Percentiles rank a stretch among this genome's conserved stretches.
These are phyloP conservation scores for Anethum foeniculum DNA, from an alignment of 140 eudicot genomes.

Conservation along the genomic window DNA sequence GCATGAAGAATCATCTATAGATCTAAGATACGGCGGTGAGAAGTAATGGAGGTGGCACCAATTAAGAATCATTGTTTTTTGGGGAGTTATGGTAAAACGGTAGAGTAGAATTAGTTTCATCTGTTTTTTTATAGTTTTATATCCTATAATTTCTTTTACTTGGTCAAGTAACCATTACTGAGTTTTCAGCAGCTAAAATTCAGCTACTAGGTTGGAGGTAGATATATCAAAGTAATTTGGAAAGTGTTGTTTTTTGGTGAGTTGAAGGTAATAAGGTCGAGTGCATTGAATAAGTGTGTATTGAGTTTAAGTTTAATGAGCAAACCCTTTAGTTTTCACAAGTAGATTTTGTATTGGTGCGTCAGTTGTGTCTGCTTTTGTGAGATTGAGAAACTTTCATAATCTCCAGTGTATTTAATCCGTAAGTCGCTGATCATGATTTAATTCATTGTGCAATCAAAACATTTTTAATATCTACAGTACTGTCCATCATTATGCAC, in stretches of 20 bases:
- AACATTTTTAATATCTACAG: background rate
- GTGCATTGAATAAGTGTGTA: background rate
- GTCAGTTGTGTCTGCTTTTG: background rate
- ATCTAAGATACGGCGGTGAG: background rate
- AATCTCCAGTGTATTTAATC: background rate
- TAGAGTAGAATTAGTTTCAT: too few species aligned
- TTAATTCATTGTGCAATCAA: background rate
- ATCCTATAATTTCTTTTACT: background rate
- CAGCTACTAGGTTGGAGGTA: background rate
- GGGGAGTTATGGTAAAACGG: too few species aligned
- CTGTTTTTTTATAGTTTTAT: too few species aligned
- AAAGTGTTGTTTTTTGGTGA: too few species aligned
- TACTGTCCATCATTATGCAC: background rate
- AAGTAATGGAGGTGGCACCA: background rate
- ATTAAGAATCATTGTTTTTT: too few species aligned
- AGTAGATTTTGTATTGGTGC: background rate
- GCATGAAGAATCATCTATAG: background rate
- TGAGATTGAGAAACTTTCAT: background rate
- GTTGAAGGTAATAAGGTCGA: background rate
- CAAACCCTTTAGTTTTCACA: background rate
- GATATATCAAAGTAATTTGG: background rate
- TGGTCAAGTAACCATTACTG: background rate
- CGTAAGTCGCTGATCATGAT: background rate
- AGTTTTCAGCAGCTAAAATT: background rate
- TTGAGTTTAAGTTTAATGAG: background rate